A percentile compares a stretch with the other conserved stretches of the same genome.
phyloP scores from a whole-genome alignment of 441 rosid species.

The Gossypium schwendimanii region DNA sequence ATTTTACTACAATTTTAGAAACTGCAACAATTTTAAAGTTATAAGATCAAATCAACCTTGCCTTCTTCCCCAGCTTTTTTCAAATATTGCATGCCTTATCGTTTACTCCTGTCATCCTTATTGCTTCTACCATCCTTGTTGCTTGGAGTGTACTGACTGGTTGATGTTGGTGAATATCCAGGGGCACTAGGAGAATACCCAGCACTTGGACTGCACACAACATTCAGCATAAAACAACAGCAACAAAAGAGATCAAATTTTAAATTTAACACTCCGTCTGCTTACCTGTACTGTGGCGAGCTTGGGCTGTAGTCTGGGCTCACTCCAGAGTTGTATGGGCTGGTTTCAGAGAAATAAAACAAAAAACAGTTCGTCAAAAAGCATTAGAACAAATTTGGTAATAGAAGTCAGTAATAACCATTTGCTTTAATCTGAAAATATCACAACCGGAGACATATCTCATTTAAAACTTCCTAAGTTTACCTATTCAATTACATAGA shows the following conservation, averaged over 20 bases:
- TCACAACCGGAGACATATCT: not conserved
- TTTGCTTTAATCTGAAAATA: not conserved
- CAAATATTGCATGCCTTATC: not conserved
- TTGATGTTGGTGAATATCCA: conserved; percentile 80
- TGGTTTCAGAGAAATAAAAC: conserved; percentile 21
- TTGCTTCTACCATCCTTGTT: conserved; percentile 39
- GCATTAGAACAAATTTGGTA: not conserved
- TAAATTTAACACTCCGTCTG: not conserved
- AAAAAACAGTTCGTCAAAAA: not conserved
- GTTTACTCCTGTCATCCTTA: conserved; percentile 19
- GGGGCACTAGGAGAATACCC: conserved; percentile 94
- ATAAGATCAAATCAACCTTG: not conserved
- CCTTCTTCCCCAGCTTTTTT: too few species aligned
- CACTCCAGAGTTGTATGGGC: conserved; percentile 77
- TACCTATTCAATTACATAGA: not conserved
- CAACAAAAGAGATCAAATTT: not conserved
- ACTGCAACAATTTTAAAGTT: not conserved
- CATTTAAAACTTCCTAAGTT: not conserved
- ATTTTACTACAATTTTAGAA: not conserved
- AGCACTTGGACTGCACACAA: conserved; percentile 60
- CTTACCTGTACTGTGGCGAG: conserved; percentile 64
- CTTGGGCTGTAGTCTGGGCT: conserved; percentile 85
- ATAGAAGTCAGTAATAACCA: not conserved
- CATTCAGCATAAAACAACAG: not conserved
- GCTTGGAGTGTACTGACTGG: conserved; percentile 81